Conservation (phyloP, 805 yeast genomes). For the Candida gorgasii region DNA sequence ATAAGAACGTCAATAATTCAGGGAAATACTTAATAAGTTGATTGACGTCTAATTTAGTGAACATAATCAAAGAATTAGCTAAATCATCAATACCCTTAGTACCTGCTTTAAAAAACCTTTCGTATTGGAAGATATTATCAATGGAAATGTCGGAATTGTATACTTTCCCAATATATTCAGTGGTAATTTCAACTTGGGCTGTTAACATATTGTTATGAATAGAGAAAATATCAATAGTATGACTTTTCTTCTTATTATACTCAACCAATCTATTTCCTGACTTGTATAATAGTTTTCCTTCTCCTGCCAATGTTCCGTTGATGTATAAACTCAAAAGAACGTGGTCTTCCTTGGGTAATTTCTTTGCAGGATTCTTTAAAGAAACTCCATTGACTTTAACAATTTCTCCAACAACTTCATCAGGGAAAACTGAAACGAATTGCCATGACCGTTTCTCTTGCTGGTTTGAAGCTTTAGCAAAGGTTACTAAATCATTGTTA, state of each 20-base stretch:
- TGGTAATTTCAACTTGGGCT: constrained; percentile 53
- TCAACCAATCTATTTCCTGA: constrained; percentile 49
- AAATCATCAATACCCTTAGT: constrained; percentile 45
- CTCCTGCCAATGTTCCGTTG: constrained; percentile 65
- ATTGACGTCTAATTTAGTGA: constrained; percentile 54
- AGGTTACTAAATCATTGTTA: constrained; percentile 48
- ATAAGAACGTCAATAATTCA: constrained; percentile 46
- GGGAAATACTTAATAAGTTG: constrained; percentile 63
- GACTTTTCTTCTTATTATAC: constrained; percentile 43
- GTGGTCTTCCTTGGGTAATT: constrained; percentile 49
- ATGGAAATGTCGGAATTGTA: constrained; percentile 60
- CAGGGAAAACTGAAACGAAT: constrained; percentile 69
- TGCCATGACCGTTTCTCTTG: constrained; percentile 56
- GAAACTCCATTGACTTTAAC: constrained; percentile 64
- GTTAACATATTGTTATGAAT: constrained; percentile 34
- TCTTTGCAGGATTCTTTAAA: constrained; percentile 32
- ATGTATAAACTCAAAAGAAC: constrained; percentile 57
- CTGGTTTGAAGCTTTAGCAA: constrained; percentile 72
- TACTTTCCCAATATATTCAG: constrained; percentile 68
- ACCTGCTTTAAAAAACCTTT: constrained; percentile 44
- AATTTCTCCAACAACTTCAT: constrained; percentile 71
- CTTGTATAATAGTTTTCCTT: constrained; percentile 54
- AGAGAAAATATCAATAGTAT: constrained; percentile 46
- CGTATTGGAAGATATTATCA: constrained; percentile 56
- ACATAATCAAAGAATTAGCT: constrained; percentile 45